Evolutionary conservation across 306 rosid genomes (phyloP), one percentile per base, ranked within the genome.

Genomic region (Quercus robur): DNA sequence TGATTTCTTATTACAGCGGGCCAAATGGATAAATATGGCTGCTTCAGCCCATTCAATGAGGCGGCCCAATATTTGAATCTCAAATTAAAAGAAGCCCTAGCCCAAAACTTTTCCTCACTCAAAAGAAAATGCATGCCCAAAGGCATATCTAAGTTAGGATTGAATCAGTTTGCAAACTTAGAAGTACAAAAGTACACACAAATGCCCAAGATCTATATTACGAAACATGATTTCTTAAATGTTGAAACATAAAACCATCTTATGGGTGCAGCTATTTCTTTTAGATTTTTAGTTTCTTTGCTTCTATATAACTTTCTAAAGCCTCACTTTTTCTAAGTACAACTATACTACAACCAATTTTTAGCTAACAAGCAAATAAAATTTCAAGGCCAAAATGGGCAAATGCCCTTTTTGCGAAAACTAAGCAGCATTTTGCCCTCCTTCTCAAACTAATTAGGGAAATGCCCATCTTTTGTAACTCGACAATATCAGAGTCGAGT

Each of bases 61-160:
- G 91, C 85, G 61, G 94, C 98, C 78, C 84, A 78, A 75, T 86
- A 80, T 84, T 93, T 88, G 83, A 93, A 93, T 74, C 75, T 6
- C 18, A 56, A 38, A 77, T 6, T 92, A 4, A 87, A 87, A 74
- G 75, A n/a, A 46, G 74, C 73, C 26, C 26, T 25, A 25, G 26
- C 26, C 26, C 26, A 1, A 25, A 72, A 70, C 18, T 61, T 13
- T 33, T 33, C 38, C 52, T 51, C 70, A 61, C 44, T 67, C 46
- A 76, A 71, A 31, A 25, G 51, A 77, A 75, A 68, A 17, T 3
- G 25, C 71, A 31, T 6, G 51, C 49, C 25, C 51, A 66, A 33
- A 66, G 38, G 15, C 71, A 66, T n/a, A 62, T 33, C 72, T 38
- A 72, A 49, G 52, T 72, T 41, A 30, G 75, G 63, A 46, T 23